Percentiles rank a stretch among this genome's conserved stretches.
These are phyloP conservation scores for Cucurbita pepo DNA, from an alignment of 306 rosid genomes.

Conservation along the genomic window DNA sequence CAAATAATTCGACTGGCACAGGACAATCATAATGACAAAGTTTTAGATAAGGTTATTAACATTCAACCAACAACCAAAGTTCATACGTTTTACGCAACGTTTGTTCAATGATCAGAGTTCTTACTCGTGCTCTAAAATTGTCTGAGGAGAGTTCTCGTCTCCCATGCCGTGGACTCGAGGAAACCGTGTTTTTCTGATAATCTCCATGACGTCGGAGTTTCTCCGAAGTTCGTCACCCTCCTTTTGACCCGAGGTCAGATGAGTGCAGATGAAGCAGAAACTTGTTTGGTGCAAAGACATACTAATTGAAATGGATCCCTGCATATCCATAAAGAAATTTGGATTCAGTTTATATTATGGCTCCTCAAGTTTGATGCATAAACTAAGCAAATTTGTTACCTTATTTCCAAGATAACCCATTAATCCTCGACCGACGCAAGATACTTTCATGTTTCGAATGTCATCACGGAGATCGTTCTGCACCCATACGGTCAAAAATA, in stretches of 20 bases:
- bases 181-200: constrained; percentile 87
- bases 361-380: neutral
- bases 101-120: constrained; percentile 5
- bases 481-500: constrained; percentile 87
- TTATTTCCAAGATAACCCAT: constrained; percentile 99
- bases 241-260: constrained; percentile 96
- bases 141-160: constrained; percentile 62
- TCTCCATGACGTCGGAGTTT: constrained; percentile 96
- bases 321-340: constrained; percentile 28
- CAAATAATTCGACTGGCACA: constrained; percentile 75
- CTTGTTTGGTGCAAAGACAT: constrained; percentile 98
- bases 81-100: neutral
- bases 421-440: constrained; percentile 96
- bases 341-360: neutral
- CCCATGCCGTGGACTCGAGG: constrained; percentile 64
- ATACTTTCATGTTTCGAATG: constrained; percentile 82
- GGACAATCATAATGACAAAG: neutral
- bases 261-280: constrained; percentile 96
- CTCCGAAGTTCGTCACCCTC: constrained; percentile 96
- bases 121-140: constrained; percentile 86
- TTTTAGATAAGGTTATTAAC: neutral
- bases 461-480: constrained; percentile 77
- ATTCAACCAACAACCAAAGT: constrained; percentile 2
- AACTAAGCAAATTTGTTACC: constrained; percentile 30
- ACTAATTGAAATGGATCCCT: constrained; percentile 99